phyloP scores from a whole-genome alignment of 108 stramenopile species.

The Phaeodactylum tricornutum region DNA sequence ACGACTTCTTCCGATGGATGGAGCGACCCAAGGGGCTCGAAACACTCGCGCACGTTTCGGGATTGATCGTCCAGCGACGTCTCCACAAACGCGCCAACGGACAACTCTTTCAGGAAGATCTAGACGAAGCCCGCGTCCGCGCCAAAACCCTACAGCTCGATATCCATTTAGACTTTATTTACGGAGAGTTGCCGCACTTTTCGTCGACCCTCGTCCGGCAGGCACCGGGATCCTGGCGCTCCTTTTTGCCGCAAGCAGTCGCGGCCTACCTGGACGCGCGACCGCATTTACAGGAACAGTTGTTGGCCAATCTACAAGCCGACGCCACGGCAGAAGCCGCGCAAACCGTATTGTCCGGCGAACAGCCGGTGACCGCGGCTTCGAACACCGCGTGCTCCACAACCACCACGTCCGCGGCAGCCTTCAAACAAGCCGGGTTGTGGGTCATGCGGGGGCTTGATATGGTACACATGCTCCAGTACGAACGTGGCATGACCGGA shows the following conservation, averaged over 20 bases:
- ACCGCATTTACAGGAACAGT: constrained; percentile 13
- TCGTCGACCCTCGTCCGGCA: constrained; percentile 18
- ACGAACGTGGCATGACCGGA: constrained; percentile 12
- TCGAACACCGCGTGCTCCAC: background rate
- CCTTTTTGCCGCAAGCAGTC: constrained; percentile 15
- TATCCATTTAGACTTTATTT: constrained; percentile 15
- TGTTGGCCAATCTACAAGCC: constrained; percentile 11
- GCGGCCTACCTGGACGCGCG: constrained; percentile 15
- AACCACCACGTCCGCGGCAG: background rate
- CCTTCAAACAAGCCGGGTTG: background rate
- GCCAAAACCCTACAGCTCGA: constrained; percentile 6
- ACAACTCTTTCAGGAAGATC: constrained; percentile 10
- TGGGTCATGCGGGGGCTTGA: constrained; percentile 15
- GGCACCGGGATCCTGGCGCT: constrained; percentile 20
- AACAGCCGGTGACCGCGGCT: background rate
- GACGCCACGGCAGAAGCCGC: background rate
- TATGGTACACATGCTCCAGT: constrained; percentile 9
- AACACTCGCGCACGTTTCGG: constrained; percentile 12
- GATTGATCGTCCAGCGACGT: constrained; percentile 19
- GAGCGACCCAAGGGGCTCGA: constrained; percentile 18
- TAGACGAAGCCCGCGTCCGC: constrained; percentile 13
- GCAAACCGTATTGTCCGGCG: background rate
- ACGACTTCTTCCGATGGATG: constrained; percentile 22
- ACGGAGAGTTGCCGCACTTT: constrained; percentile 21
- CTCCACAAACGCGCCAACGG: constrained; percentile 12